A percentile compares a stretch with the other conserved stretches of the same genome.
phyloP scores from a whole-genome alignment of 1,139 yeast genomes.

The Pneumocystis carinii region DNA sequence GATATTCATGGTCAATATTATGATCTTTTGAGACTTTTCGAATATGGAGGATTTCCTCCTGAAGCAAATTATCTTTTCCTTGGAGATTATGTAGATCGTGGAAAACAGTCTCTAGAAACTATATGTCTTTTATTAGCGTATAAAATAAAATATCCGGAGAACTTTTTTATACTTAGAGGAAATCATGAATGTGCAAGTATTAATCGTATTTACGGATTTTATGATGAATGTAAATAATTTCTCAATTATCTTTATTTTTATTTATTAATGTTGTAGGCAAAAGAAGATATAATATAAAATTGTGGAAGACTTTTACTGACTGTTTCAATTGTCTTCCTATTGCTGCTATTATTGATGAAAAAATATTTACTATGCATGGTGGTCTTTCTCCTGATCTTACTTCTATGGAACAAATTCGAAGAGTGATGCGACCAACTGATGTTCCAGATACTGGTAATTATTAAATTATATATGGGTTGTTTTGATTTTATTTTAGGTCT shows the following conservation, averaged over 20 bases:
- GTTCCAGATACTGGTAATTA: slow-evolving; percentile 49
- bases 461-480: background rate
- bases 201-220: slow-evolving; percentile 91
- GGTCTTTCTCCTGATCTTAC: slow-evolving; percentile 93
- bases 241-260: background rate
- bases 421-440: slow-evolving; percentile 98
- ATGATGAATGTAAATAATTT: slow-evolving; percentile 62
- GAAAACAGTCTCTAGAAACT: slow-evolving; percentile 90
- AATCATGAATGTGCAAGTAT: slow-evolving; percentile 97
- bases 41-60: slow-evolving; percentile 98
- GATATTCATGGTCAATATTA: slow-evolving; percentile 97
- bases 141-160: slow-evolving; percentile 94
- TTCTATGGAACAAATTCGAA: slow-evolving; percentile 94
- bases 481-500: slow-evolving; percentile 42
- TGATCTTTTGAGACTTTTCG: slow-evolving; percentile 84
- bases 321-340: slow-evolving; percentile 96
- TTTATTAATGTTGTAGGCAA: slow-evolving; percentile 23
- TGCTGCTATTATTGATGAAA: slow-evolving; percentile 94
- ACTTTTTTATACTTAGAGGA: slow-evolving; percentile 86
- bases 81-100: slow-evolving; percentile 97
- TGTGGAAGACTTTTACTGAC: slow-evolving; percentile 96
- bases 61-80: slow-evolving; percentile 88
- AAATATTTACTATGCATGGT: slow-evolving; percentile 97
- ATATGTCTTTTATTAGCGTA: slow-evolving; percentile 84
- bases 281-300: slow-evolving; percentile 90